Conservation (phyloP, 1,284 basidiomycete genomes). For the Ganoderma resinaceum region DNA sequence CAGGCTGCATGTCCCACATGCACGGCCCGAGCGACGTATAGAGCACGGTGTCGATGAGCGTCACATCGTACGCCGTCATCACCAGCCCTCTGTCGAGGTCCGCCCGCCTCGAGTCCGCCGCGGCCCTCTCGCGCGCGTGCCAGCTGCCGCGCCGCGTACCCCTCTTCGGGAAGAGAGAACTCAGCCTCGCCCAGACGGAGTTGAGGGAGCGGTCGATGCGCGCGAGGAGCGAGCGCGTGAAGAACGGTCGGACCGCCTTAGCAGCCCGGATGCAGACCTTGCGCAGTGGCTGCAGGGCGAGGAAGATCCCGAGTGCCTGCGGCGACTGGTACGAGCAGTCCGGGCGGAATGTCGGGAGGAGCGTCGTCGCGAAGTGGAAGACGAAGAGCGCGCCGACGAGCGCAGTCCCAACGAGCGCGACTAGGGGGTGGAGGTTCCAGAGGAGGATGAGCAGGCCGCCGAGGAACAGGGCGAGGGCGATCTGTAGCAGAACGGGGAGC, state of each 20-base stretch:
- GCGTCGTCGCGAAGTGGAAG: constrained; percentile 2
- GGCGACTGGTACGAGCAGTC: constrained; percentile 39
- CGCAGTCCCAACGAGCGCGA: constrained; percentile 14
- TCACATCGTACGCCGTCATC: constrained; percentile 20
- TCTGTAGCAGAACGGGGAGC: constrained; percentile 19
- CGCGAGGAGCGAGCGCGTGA: not conserved
- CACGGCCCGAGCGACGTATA: constrained; percentile 20
- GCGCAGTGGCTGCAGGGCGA: constrained; percentile 4
- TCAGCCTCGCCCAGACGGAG: not conserved
- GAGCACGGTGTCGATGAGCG: constrained; percentile 22
- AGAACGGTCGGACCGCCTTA: constrained; percentile 11
- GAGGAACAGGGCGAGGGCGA: constrained; percentile 17
- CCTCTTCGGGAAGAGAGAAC: not conserved
- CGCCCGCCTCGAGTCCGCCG: constrained; percentile 11
- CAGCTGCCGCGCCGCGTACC: not conserved
- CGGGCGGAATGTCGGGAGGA: constrained; percentile 33
- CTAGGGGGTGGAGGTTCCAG: constrained; percentile 16
- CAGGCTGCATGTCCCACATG: constrained; percentile 19
- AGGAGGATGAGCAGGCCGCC: constrained; percentile 19
- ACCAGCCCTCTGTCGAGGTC: constrained; percentile 20
- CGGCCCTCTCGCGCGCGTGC: constrained; percentile 22
- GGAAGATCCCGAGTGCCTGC: constrained; percentile 32
- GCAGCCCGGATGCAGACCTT: constrained; percentile 8
- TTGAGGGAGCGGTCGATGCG: constrained; percentile 1
- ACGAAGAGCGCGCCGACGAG: not conserved